Percentiles rank a stretch among this genome's conserved stretches.
Conservation (phyloP, 1,139 yeast genomes). For the Hansenula lynferdii region DNA sequence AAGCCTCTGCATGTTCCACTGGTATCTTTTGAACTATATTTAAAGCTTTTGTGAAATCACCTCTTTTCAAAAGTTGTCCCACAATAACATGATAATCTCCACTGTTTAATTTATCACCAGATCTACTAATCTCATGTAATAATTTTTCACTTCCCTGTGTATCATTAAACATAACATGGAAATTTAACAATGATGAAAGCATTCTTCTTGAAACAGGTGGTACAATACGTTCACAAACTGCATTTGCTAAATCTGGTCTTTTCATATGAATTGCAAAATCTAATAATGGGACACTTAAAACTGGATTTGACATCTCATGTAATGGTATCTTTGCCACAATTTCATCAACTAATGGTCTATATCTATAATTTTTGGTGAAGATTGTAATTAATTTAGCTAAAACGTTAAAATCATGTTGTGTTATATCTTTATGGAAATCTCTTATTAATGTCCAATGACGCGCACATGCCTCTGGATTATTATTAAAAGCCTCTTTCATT, state of each 20-base stretch:
- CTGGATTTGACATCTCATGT: constrained; percentile 32
- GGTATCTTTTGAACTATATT: constrained; percentile 1
- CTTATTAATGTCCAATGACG: constrained; percentile 22
- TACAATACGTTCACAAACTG: constrained; percentile 25
- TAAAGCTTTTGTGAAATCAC: constrained; percentile 1
- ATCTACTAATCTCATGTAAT: constrained; percentile 25
- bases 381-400: constrained; percentile 27
- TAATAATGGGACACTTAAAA: constrained; percentile 30
- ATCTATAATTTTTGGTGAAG: constrained; percentile 29
- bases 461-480: constrained; percentile 24
- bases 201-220: constrained; percentile 22
- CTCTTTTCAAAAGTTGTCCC: constrained; percentile 2
- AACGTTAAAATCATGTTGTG: constrained; percentile 22
- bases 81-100: constrained; percentile 7
- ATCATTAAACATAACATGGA: constrained; percentile 36
- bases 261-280: constrained; percentile 27
- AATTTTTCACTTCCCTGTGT: constrained; percentile 36
- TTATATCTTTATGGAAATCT: constrained; percentile 13
- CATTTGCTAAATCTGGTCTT: constrained; percentile 25
- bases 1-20: not conserved
- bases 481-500: constrained; percentile 16
- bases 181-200: constrained; percentile 32
- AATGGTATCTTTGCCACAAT: constrained; percentile 28
- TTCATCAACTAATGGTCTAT: constrained; percentile 25
- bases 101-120: constrained; percentile 3